Conservation (phyloP, 148 eudicot genomes). For the Gaultheria prostrata region DNA sequence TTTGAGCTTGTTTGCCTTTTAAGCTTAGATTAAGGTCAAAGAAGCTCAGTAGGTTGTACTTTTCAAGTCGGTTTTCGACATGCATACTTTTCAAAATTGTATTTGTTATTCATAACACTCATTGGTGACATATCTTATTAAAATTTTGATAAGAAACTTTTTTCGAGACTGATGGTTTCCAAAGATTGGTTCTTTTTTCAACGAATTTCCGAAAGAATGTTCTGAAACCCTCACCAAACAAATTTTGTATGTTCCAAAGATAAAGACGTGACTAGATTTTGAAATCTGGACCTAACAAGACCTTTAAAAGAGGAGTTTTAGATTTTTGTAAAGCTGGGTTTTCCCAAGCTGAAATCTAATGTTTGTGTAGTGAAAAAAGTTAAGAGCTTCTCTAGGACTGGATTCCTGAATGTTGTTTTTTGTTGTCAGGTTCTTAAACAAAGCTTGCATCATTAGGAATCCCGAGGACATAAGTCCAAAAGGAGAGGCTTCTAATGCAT, state of each 20-base stretch:
- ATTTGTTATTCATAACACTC: neutral
- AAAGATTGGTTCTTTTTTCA: neutral
- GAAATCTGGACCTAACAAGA: neutral
- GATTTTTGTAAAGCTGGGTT: neutral
- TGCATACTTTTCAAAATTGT: neutral
- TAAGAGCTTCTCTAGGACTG: neutral
- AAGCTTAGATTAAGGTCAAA: neutral
- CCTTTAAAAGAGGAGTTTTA: neutral
- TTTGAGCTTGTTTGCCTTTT: neutral
- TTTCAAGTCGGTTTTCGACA: neutral
- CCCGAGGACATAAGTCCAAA: constrained; percentile 47
- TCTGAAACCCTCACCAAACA: too few species aligned
- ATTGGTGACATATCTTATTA: neutral
- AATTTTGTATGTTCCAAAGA: neutral
- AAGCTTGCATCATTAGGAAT: constrained; percentile 49
- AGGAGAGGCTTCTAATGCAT: constrained; percentile 30
- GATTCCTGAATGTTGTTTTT: neutral
- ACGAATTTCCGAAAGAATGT: neutral
- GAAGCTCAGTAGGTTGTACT: neutral
- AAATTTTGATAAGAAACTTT: neutral
- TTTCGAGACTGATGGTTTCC: neutral
- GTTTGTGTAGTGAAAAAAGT: neutral
- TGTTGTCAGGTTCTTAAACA: neutral
- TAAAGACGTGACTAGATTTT: neutral
- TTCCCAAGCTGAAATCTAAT: neutral